Conservation (phyloP, 129 eudicot genomes). For the Lactuca saligna region DNA sequence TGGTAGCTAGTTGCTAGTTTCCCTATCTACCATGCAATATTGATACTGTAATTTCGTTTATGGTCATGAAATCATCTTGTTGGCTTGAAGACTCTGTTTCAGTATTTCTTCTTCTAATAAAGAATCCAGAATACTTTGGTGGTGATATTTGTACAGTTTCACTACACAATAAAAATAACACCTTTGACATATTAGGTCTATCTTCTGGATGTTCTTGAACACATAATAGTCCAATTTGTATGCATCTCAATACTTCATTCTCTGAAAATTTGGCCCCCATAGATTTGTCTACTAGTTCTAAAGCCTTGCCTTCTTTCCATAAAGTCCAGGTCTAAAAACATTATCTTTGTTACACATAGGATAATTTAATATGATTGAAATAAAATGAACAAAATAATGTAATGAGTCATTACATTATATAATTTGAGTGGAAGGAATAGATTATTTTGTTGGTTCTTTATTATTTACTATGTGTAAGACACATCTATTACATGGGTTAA, state of each 20-base stretch:
- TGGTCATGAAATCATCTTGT: constrained; percentile 50
- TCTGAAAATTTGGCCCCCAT: not conserved
- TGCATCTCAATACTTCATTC: constrained; percentile 34
- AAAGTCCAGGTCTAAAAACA: constrained; percentile 29
- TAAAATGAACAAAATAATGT: not conserved
- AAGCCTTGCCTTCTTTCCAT: constrained; percentile 28
- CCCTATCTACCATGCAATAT: constrained; percentile 51
- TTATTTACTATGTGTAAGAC: too few relatives aligned
- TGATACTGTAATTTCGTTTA: constrained; percentile 60
- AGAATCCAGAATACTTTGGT: constrained; percentile 31
- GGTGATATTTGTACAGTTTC: constrained; percentile 2
- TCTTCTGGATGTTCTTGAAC: constrained; percentile 27
- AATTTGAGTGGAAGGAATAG: too few relatives aligned
- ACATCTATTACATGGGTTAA: too few relatives aligned
- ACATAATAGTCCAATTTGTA: constrained; percentile 39
- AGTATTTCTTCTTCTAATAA: constrained; percentile 40
- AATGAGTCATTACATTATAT: not conserved
- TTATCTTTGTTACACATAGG: not conserved
- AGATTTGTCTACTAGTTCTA: constrained; percentile 26
- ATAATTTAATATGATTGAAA: too few relatives aligned
- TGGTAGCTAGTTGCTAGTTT: not conserved
- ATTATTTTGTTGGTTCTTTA: too few relatives aligned
- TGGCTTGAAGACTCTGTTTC: constrained; percentile 47
- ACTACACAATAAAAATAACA: constrained; percentile 22
- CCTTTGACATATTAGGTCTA: constrained; percentile 35